Conservation (phyloP, 139 green algal species). For the Volvox africanus region DNA sequence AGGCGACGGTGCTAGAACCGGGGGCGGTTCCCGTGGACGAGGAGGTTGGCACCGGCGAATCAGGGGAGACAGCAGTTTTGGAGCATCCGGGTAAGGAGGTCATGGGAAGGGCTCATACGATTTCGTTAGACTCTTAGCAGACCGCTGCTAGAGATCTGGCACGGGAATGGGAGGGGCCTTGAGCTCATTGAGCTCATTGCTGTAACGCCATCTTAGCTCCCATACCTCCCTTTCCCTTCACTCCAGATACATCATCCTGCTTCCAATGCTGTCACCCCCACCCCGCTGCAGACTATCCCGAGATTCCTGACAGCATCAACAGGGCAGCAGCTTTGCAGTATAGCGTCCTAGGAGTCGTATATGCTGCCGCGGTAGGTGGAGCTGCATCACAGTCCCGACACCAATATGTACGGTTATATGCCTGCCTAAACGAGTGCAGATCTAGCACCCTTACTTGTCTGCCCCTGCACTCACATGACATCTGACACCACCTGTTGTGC, state of each 20-base stretch:
- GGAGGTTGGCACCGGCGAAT: not conserved
- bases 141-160: no score
- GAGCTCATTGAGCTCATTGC: no score
- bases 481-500: no score
- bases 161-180: no score
- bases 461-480: no score
- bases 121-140: no score
- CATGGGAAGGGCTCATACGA: not conserved
- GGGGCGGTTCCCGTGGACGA: not conserved
- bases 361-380: not conserved
- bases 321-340: not conserved
- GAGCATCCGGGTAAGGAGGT: not conserved
- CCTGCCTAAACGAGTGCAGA: no score
- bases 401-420: no score
- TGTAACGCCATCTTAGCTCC: no score
- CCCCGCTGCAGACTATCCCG: not conserved
- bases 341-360: not conserved
- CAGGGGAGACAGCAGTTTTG: not conserved
- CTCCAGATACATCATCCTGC: no score
- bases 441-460: no score
- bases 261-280: not conserved
- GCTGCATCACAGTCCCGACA: not conserved
- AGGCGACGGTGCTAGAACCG: conserved; percentile 14
- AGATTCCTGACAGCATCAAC: not conserved
- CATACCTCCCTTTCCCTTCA: no score